Percentiles rank a stretch among this genome's conserved stretches.
Evolutionary conservation across 2,329 filamentous ascomycete species (phyloP).

Genomic region (Taxawa tesnikishii): DNA sequence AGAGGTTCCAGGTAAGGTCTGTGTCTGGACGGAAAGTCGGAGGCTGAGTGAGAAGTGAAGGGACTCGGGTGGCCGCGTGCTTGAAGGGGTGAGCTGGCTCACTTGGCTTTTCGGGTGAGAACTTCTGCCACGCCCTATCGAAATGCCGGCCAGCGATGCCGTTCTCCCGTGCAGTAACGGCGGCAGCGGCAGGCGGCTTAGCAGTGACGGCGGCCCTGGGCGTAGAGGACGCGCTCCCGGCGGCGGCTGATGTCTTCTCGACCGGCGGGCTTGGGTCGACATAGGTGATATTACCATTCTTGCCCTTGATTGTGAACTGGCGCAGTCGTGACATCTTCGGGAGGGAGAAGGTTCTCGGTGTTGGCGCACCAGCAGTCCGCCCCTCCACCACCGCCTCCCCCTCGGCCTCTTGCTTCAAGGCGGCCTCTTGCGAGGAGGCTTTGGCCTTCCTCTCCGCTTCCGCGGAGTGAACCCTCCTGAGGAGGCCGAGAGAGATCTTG

Average conservation of each 20-base stretch:
- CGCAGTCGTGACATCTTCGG: neutral
- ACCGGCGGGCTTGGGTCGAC: constrained; percentile 5
- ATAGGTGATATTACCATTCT: constrained; percentile 5
- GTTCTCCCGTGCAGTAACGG: too few species aligned
- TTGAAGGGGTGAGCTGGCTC: neutral
- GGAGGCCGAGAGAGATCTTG: constrained; percentile 8
- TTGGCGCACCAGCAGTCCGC: too few species aligned
- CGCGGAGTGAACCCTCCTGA: constrained; percentile 2
- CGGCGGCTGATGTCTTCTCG: constrained; percentile 6
- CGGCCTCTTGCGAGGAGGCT: neutral
- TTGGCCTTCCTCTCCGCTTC: neutral
- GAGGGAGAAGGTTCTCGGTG: neutral
- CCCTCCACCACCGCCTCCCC: too few species aligned
- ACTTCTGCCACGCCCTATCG: too few species aligned
- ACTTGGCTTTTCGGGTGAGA: neutral
- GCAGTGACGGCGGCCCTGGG: too few species aligned
- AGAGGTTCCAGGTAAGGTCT: neutral
- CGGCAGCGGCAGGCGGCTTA: too few species aligned
- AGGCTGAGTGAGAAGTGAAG: neutral
- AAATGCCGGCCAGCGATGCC: too few species aligned
- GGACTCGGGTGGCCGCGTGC: neutral
- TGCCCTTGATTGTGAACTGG: constrained; percentile 1
- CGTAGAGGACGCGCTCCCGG: too few species aligned
- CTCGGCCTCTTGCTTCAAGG: too few species aligned
- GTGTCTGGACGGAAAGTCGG: neutral